Evolutionary conservation across 768 basidiomycete species (phyloP), one percentile per base, ranked within the genome.

Genomic region (Phanerochaete carnosa): DNA sequence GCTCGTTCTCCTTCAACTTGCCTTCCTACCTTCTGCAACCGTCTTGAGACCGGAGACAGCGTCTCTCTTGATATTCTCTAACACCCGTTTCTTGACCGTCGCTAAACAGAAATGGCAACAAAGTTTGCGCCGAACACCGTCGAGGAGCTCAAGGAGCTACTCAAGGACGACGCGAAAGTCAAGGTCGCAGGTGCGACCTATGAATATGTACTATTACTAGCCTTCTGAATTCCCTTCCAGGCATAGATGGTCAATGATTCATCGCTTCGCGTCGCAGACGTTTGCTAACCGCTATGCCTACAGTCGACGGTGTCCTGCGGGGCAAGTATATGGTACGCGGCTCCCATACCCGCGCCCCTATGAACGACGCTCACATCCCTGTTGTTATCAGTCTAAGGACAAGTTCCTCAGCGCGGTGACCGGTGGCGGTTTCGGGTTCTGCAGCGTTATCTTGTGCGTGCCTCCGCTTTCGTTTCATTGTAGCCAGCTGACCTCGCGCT

Each of bases 241-340:
- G 83, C 16, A 79, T 93, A 58, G 91, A 93, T 70, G 91, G 91
- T 92, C 68, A 75, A 65, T 45, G 56, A 25, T 60, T 12, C 15
- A 8, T 39, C 28, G 45, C 12, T 12, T 49, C 39, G 16, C 26
- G 23, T 25, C 15, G 12, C 22, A 54, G n/a, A 43, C 35, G 13
- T 32, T 2, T 25, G 16, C 26, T 49, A 22, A 45, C 19, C 7
- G 50, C 15, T 16, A 46, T 4, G 26, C 57, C 7, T 29, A 32
- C 64, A 95, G 94, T 95, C 35, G 96, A 98, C 74, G 96, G 96
- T 29, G 87, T 98, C 12, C 79, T 97, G 16, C 83, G 96, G 32
- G 96, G 96, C n/a, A 98, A 98, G 75, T 91, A 88, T 70, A 92
- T 94, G 90, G 91, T 89, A 65, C 47, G 79, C 54, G 23, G 1